A percentile compares a stretch with the other conserved stretches of the same genome.
Evolutionary conservation across 768 basidiomycete species (phyloP).

Genomic region (Sporobolomyces pararoseus): DNA sequence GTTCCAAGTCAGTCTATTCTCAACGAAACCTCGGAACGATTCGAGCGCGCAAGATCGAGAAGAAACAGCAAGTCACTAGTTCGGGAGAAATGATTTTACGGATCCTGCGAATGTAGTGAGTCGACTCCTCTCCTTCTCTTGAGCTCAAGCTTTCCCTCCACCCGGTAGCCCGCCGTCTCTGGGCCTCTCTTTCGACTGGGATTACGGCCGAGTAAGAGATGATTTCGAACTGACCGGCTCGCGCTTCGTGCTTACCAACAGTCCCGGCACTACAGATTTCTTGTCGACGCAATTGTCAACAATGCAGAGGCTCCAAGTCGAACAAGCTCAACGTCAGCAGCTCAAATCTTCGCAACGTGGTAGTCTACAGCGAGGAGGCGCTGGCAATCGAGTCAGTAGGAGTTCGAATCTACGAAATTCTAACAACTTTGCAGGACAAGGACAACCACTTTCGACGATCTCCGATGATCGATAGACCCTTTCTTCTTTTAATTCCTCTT

Average conservation of each 20-base stretch:
- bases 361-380: conserved; percentile 22
- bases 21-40: conserved; percentile 96
- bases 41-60: conserved; percentile 86
- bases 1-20: conserved; percentile 84
- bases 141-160: background rate
- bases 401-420: background rate
- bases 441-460: conserved; percentile 15
- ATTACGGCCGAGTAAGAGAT: no score
- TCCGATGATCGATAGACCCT: conserved; percentile 9
- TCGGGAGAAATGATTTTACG: conserved; percentile 89
- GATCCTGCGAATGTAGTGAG: conserved; percentile 73
- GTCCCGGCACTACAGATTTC: conserved; percentile 76
- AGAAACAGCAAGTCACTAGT: conserved; percentile 62
- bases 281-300: conserved; percentile 81
- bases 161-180: background rate
- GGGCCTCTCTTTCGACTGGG: no score
- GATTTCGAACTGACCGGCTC: no score
- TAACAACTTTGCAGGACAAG: background rate
- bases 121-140: background rate
- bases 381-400: background rate
- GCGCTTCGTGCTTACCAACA: conserved; percentile 46
- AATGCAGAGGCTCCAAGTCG: conserved; percentile 72
- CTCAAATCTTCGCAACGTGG: conserved; percentile 23
- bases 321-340: conserved; percentile 53
- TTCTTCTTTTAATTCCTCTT: background rate